Base-by-base conservation (phyloP, 208 protist species). In the Acanthamoeba culbertsoni region DNA sequence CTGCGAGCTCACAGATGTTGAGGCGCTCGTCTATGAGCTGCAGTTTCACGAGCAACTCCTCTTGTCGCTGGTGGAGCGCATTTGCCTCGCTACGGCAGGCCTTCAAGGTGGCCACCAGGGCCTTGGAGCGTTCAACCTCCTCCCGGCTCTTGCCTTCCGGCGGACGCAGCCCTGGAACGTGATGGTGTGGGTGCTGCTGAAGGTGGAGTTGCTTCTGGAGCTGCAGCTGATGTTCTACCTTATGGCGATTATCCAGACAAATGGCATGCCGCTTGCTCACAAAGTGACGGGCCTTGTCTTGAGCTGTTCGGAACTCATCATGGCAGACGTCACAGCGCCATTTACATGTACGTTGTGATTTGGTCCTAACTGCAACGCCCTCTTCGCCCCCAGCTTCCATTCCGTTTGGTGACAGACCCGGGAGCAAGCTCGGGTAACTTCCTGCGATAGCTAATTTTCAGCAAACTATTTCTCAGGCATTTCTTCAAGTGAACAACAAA, bases 211-310 rank as follows among this genome's bases (percentile, higher is more conserved):
- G n/a, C n/a, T n/a, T n/a, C n/a, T n/a, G n/a, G n/a, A n/a, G n/a
- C n/a, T n/a, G n/a, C n/a, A 20, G 65, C 33, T 77, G 65, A 14
- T 31, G 65, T 77, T 42, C 28, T 18, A 51, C 82, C 55, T 59
- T 90, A 16, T 65, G 55, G 37, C 82, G 4, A 40, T 90, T 43
- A 33, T 90, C 82, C 23, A 71, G 46, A n/a, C 48, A 59, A 5
- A 90, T 23, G 37, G 55, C 55, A 33, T 90, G 82, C 6, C 82
- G 48, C 37, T 90, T 90, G 82, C 82, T 90, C n/a, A 90, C 82
- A 33, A 90, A 71, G 55, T 90, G 82, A 0, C 55, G 48, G 20
- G 82, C 82, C 82, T 90, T 90, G 37, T 90, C 82, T 16, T 68
- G 48, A 18, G 82, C 48, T 1, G 23, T 68, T 4, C 5, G 51